These are phyloP conservation scores for Juncus inflexus DNA, from an alignment of 176 grass and related monocot genomes.

Conservation along the genomic window DNA sequence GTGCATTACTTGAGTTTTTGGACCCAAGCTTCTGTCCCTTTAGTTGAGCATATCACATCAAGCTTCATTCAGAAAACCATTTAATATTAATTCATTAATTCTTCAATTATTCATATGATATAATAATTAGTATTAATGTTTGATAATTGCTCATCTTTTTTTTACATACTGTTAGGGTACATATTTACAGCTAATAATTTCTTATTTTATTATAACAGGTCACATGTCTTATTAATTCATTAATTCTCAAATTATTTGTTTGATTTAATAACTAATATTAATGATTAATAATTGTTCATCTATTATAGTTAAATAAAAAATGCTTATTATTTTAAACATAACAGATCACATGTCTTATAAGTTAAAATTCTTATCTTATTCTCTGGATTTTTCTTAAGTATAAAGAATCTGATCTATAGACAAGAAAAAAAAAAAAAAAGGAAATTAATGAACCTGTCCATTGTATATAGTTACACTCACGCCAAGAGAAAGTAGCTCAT, in stretches of 20 bases:
- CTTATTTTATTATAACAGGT: slow-evolving; percentile 14
- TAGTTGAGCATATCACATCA: slow-evolving; percentile 84
- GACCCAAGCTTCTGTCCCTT: slow-evolving; percentile 68
- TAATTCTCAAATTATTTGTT: slow-evolving; percentile 5
- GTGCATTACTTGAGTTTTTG: slow-evolving; percentile 59
- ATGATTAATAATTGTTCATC: slow-evolving; percentile 6
- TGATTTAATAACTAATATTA: not conserved
- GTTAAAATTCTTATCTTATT: slow-evolving; percentile 6
- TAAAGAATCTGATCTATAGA: too few species aligned
- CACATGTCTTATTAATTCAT: slow-evolving; percentile 10
- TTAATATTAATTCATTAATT: not conserved
- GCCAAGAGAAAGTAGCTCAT: slow-evolving; percentile 68
- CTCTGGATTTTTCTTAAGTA: slow-evolving; percentile 7
- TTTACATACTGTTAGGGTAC: not conserved
- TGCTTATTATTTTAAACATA: not conserved
- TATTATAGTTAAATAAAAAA: not conserved
- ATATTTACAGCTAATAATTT: not conserved
- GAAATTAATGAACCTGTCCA: slow-evolving; percentile 50
- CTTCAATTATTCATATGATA: not conserved
- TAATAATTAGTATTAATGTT: slow-evolving; percentile 4
- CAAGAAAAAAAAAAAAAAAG: not conserved
- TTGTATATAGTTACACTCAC: slow-evolving; percentile 72
- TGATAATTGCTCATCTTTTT: not conserved
- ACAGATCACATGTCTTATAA: slow-evolving; percentile 13
- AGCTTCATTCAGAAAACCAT: slow-evolving; percentile 38